phyloP scores from a whole-genome alignment of 1,139 yeast genomes.

The Geotrichum citri-aurantii region DNA sequence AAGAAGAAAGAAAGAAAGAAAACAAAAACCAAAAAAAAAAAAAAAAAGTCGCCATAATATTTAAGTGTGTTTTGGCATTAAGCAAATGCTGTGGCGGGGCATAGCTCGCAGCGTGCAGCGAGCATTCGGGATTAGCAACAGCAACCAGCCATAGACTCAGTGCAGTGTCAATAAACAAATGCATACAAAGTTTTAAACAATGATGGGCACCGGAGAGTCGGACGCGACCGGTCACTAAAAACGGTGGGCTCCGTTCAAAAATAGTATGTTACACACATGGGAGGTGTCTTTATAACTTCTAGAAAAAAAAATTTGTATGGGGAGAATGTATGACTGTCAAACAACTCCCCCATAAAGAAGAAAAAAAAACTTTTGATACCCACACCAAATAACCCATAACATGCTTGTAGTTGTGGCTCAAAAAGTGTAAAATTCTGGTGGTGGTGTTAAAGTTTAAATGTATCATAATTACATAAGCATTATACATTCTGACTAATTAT shows the following conservation, averaged over 20 bases:
- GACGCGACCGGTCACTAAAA: not conserved
- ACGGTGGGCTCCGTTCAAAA: not conserved
- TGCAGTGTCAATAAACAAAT: not conserved
- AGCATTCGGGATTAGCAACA: not conserved
- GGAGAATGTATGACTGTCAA: not conserved
- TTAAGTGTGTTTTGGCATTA: not conserved
- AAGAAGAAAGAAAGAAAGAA: not conserved
- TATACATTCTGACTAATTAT: not conserved
- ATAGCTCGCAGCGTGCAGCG: not conserved
- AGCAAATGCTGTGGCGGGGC: conserved; percentile 8
- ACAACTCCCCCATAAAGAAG: not conserved
- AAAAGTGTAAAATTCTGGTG: not conserved
- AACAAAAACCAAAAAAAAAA: not conserved
- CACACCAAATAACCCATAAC: too few species aligned
- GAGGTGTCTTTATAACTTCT: not conserved
- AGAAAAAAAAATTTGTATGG: not conserved
- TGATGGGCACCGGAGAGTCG: not conserved
- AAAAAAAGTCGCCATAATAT: not conserved
- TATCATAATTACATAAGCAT: not conserved
- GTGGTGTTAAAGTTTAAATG: not conserved
- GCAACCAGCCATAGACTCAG: not conserved
- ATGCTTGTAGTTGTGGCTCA: not conserved
- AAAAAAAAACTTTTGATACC: too few species aligned
- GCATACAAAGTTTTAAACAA: not conserved
- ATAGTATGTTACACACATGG: too few species aligned